phyloP scores from a whole-genome alignment of 2,329 filamentous ascomycete genomes.

The Pseudocercospora fuligena region DNA sequence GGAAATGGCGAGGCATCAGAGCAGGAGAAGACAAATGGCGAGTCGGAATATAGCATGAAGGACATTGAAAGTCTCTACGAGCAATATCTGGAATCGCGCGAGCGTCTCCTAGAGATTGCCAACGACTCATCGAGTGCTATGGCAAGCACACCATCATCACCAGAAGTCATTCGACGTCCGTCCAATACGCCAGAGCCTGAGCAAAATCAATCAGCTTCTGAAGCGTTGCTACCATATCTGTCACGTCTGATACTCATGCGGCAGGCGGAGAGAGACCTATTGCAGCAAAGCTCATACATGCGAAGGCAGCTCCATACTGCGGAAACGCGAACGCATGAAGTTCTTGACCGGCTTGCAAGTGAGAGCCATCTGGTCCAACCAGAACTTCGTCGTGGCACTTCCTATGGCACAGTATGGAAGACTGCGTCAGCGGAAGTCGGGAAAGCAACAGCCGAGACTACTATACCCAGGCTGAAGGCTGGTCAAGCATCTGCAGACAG shows the following conservation, averaged over 20 bases:
- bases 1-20: neutral
- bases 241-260: constrained; percentile 27
- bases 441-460: constrained; percentile 23
- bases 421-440: constrained; percentile 31
- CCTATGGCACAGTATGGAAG: constrained; percentile 35
- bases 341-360: constrained; percentile 39
- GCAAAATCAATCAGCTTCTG: constrained; percentile 19
- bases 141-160: constrained; percentile 11
- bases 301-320: constrained; percentile 35
- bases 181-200: constrained; percentile 16
- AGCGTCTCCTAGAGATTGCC: constrained; percentile 32
- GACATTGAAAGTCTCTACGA: constrained; percentile 37
- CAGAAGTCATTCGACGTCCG: constrained; percentile 12
- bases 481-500: constrained; percentile 25
- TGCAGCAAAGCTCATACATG: constrained; percentile 35
- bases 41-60: constrained; percentile 12
- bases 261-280: constrained; percentile 31
- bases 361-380: constrained; percentile 43
- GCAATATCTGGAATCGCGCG: constrained; percentile 34
- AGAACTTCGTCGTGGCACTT: constrained; percentile 26
- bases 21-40: constrained; percentile 2
- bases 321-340: constrained; percentile 32
- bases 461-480: constrained; percentile 25
- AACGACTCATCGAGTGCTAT: constrained; percentile 14
- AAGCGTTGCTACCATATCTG: constrained; percentile 36